Evolutionary conservation across 768 basidiomycete genomes (phyloP).

Genomic region (Phallus indusiatus): DNA sequence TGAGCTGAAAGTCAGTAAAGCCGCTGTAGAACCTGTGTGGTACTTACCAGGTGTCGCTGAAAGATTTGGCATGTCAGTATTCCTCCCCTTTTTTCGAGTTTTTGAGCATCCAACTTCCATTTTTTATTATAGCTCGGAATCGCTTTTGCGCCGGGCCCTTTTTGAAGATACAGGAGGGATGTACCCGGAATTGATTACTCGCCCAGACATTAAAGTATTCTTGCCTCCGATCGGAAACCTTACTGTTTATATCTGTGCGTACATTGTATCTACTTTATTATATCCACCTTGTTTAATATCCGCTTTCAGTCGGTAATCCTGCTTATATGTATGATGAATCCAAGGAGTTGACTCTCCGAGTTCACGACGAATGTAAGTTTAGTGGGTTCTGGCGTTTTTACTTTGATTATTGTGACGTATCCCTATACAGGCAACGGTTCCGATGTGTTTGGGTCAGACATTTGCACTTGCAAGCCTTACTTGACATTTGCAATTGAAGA

Average conservation of each 20-base stretch:
- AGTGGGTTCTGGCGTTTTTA: not conserved
- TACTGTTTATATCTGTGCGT: constrained; percentile 85
- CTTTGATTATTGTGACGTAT: not conserved
- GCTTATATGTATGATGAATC: constrained; percentile 63
- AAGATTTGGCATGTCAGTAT: constrained; percentile 79
- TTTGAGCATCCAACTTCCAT: not conserved
- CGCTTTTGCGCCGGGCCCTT: constrained; percentile 74
- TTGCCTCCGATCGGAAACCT: constrained; percentile 88
- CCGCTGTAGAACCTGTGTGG: constrained; percentile 96
- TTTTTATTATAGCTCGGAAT: constrained; percentile 53
- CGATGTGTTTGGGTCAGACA: constrained; percentile 92
- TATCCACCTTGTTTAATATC: not conserved
- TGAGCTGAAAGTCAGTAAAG: constrained; percentile 84
- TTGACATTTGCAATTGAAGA: constrained; percentile 90
- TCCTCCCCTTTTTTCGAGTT: not conserved
- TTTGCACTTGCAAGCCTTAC: constrained; percentile 91
- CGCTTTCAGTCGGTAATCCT: constrained; percentile 63
- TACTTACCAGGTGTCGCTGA: constrained; percentile 89
- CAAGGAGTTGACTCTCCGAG: constrained; percentile 78
- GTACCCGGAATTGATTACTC: constrained; percentile 92
- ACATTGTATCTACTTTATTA: not conserved
- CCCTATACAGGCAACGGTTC: constrained; percentile 69
- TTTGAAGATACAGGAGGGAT: constrained; percentile 96
- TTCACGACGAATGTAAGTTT: constrained; percentile 82
- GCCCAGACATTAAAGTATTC: constrained; percentile 93